A percentile compares a stretch with the other conserved stretches of the same genome.
phyloP scores from a whole-genome alignment of 139 green algal genomes.

The Chlamydomonas eustigma region DNA sequence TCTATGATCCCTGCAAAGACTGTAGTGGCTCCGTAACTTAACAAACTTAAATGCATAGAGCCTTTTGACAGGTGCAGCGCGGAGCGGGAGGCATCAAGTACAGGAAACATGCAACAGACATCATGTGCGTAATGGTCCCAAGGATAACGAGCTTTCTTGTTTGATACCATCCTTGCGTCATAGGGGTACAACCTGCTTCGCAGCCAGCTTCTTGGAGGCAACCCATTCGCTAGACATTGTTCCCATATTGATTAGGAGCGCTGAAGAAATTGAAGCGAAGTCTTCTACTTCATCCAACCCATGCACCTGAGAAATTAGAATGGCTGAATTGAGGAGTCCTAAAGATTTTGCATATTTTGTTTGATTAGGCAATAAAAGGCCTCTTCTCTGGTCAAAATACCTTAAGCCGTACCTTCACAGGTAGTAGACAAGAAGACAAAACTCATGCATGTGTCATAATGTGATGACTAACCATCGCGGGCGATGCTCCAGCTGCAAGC shows the following conservation, averaged over 20 bases:
- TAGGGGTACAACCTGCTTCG: constrained; percentile 29
- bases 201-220: constrained; percentile 59
- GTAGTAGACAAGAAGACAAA: too few relatives aligned
- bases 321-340: too few relatives aligned
- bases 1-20: background rate
- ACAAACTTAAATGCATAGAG: too few relatives aligned
- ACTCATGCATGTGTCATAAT: too few relatives aligned
- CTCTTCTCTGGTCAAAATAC: too few relatives aligned
- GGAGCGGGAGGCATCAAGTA: background rate
- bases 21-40: too few relatives aligned
- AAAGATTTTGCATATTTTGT: too few relatives aligned
- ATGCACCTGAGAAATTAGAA: constrained; percentile 49
- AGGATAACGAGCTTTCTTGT: too few relatives aligned
- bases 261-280: constrained; percentile 55
- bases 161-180: background rate
- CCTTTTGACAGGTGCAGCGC: background rate
- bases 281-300: constrained; percentile 62
- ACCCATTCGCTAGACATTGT: constrained; percentile 61
- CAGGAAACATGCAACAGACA: background rate
- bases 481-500: constrained; percentile 67
- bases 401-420: too few relatives aligned
- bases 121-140: too few relatives aligned
- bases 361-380: too few relatives aligned
- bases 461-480: constrained; percentile 80
- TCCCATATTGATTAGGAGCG: constrained; percentile 78